Percentiles rank a stretch among this genome's conserved stretches.
These are phyloP conservation scores for Aspergillus terreus DNA, from an alignment of 2,329 filamentous ascomycete genomes.

Conservation along the genomic window DNA sequence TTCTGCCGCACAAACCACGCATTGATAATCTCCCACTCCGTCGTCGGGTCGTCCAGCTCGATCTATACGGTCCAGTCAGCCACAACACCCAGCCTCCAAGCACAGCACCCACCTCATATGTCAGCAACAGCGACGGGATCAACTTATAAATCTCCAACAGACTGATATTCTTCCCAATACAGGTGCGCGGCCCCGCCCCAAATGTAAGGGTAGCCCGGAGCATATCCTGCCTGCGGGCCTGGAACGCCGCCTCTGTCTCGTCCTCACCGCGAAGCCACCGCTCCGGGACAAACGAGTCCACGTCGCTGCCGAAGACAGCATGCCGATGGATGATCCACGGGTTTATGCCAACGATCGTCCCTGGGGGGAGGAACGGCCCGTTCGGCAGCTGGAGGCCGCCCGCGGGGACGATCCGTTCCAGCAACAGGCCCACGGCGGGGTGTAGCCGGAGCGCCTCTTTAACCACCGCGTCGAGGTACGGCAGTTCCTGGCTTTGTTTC, in stretches of 20 bases:
- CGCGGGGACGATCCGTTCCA: constrained; percentile 22
- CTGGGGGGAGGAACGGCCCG: constrained; percentile 19
- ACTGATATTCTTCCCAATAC: constrained; percentile 54
- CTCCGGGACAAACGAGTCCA: constrained; percentile 19
- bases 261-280: constrained; percentile 18
- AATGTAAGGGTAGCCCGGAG: constrained; percentile 34
- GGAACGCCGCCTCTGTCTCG: constrained; percentile 14
- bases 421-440: constrained; percentile 18
- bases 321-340: constrained; percentile 29
- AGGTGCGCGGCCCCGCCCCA: constrained; percentile 53
- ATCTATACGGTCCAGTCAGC: constrained; percentile 9
- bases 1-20: constrained; percentile 51
- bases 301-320: constrained; percentile 18
- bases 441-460: constrained; percentile 26
- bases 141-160: constrained; percentile 59
- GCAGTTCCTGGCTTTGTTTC: constrained; percentile 24
- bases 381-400: constrained; percentile 19
- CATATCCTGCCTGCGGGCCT: constrained; percentile 17
- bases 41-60: constrained; percentile 11
- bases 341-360: constrained; percentile 31
- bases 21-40: constrained; percentile 32
- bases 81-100: not conserved
- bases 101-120: constrained; percentile 12
- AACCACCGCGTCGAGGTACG: constrained; percentile 28
- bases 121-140: constrained; percentile 48